Conservation (phyloP, 1,284 basidiomycete species). For the Boletellus dicymbophilus region DNA sequence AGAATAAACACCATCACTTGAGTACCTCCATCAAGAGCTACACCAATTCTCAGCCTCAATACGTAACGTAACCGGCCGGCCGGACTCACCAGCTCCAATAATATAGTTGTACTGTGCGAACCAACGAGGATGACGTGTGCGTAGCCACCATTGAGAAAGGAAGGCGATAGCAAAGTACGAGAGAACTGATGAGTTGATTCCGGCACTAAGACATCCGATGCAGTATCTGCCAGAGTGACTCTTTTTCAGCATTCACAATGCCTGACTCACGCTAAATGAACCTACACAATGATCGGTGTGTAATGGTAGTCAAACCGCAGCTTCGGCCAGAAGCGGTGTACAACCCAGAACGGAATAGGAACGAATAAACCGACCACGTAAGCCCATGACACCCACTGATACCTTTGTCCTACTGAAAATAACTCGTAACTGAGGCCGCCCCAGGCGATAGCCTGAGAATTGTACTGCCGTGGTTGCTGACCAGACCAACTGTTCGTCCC, state of each 20-base stretch:
- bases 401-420: constrained; percentile 54
- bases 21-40: too few relatives aligned
- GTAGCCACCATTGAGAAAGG: constrained; percentile 57
- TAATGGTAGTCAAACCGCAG: constrained; percentile 44
- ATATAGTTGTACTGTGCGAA: too few relatives aligned
- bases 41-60: too few relatives aligned
- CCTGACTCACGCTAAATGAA: constrained; percentile 25
- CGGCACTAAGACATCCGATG: constrained; percentile 43
- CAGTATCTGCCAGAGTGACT: too few relatives aligned
- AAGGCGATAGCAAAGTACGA: constrained; percentile 48
- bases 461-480: constrained; percentile 56
- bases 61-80: too few relatives aligned
- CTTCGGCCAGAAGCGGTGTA: constrained; percentile 44
- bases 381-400: constrained; percentile 57
- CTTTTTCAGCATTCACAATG: too few relatives aligned
- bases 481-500: constrained; percentile 69
- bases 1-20: too few relatives aligned
- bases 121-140: constrained; percentile 58
- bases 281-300: constrained; percentile 47
- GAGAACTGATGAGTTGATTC: constrained; percentile 46
- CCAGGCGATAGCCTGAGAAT: constrained; percentile 66
- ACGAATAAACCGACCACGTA: constrained; percentile 57
- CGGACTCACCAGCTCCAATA: too few relatives aligned
- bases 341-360: constrained; percentile 58
- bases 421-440: constrained; percentile 62